phyloP scores from a whole-genome alignment of 177 flowering plant species.

The Vitis hybrid region DNA sequence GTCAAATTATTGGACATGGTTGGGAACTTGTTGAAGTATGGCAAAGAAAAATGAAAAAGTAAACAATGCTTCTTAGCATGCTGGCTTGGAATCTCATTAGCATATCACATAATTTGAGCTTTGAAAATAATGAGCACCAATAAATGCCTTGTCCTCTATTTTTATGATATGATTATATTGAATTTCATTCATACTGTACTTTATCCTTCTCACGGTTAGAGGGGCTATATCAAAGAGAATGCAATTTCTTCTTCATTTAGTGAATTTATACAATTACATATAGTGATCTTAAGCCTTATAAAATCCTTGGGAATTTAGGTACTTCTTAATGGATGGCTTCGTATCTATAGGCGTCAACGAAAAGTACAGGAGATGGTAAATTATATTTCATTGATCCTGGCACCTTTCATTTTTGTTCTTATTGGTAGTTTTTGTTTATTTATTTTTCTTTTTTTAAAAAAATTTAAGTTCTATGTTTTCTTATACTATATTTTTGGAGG shows the following conservation, averaged over 20 bases:
- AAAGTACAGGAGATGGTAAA: slow-evolving; percentile 88
- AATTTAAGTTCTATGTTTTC: too few relatives aligned
- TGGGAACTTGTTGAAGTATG: too few relatives aligned
- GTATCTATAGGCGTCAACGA: slow-evolving; percentile 71
- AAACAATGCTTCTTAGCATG: too few relatives aligned
- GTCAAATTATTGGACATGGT: too few relatives aligned
- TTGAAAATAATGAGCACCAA: too few relatives aligned
- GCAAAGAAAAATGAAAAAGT: too few relatives aligned
- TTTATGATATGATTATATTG: too few relatives aligned
- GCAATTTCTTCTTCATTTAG: not conserved
- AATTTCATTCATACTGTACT: too few relatives aligned
- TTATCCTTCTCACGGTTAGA: not conserved
- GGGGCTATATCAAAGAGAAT: not conserved
- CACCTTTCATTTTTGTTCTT: not conserved
- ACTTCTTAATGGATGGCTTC: slow-evolving; percentile 94
- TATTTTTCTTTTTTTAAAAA: not conserved
- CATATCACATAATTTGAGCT: too few relatives aligned
- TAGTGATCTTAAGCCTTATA: slow-evolving; percentile 6
- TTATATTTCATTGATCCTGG: not conserved
- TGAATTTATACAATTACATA: not conserved
- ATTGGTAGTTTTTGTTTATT: not conserved
- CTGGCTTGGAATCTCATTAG: too few relatives aligned
- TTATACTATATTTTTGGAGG: not conserved
- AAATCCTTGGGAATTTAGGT: slow-evolving; percentile 43
- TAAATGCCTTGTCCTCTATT: too few relatives aligned